Evolutionary conservation across 257 asterid species (phyloP).

Genomic region (Salvia rosmarinus): DNA sequence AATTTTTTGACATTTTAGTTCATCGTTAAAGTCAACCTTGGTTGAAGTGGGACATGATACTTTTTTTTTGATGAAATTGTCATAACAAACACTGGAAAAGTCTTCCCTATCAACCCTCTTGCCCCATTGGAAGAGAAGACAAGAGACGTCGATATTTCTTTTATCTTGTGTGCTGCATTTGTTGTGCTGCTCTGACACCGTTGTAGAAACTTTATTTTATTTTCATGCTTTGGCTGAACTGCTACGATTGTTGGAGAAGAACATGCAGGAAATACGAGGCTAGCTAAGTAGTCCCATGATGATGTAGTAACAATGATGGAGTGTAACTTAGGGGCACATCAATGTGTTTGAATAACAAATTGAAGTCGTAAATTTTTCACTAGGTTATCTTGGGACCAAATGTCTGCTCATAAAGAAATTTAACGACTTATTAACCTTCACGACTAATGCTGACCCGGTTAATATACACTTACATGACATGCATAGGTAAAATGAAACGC

Average conservation of each 20-base stretch:
- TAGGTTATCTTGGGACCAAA: background rate
- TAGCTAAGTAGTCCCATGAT: background rate
- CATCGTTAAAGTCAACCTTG: conserved; percentile 21
- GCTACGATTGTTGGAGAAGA: background rate
- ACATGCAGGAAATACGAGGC: background rate
- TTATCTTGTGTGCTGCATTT: conserved; percentile 5
- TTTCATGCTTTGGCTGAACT: background rate
- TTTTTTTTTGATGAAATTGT: conserved; percentile 9
- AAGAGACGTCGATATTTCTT: background rate
- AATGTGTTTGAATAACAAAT: background rate
- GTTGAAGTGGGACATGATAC: conserved; percentile 33
- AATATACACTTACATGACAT: background rate
- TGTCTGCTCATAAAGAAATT: background rate
- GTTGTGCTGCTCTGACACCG: background rate
- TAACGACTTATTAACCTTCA: background rate
- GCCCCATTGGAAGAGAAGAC: conserved; percentile 24
- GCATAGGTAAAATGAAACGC: background rate
- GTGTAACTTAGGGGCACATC: background rate
- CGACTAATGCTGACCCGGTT: background rate
- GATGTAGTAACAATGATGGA: background rate
- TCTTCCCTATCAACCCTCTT: conserved; percentile 23
- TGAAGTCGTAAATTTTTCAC: background rate
- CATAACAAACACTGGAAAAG: conserved; percentile 13
- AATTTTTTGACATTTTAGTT: conserved; percentile 1
- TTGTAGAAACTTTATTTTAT: background rate